Evolutionary conservation across 2,329 filamentous ascomycete species (phyloP).

Genomic region (Aspergillus spinulosporus): DNA sequence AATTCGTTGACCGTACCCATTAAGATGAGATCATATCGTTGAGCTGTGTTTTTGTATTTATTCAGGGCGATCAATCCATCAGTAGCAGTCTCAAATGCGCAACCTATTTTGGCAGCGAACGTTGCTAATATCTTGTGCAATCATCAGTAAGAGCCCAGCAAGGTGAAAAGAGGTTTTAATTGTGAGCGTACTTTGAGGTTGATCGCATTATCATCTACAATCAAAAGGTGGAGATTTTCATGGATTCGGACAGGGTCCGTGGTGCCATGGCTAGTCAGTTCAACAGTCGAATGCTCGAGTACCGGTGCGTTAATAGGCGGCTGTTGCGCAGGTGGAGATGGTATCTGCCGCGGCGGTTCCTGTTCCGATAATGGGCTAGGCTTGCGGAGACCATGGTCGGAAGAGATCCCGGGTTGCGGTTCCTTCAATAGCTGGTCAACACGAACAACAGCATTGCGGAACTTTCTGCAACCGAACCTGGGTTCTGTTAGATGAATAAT

Average conservation of each 20-base stretch:
- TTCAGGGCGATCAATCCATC: slow-evolving; percentile 43
- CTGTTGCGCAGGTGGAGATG: not conserved
- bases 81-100: slow-evolving; percentile 35
- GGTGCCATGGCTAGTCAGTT: not conserved
- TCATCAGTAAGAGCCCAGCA: not conserved
- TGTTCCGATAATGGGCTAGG: too few relatives aligned
- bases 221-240: slow-evolving; percentile 27
- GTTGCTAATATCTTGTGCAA: slow-evolving; percentile 34
- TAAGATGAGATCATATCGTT: slow-evolving; percentile 35
- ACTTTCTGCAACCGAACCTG: slow-evolving; percentile 16
- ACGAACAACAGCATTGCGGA: slow-evolving; percentile 6
- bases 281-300: not conserved
- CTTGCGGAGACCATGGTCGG: not conserved
- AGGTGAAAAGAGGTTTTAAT: too few relatives aligned
- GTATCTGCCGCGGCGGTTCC: not conserved
- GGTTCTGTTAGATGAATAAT: too few relatives aligned
- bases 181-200: slow-evolving; percentile 33
- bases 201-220: slow-evolving; percentile 45
- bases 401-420: not conserved
- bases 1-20: slow-evolving; percentile 26
- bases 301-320: not conserved
- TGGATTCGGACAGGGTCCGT: not conserved
- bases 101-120: slow-evolving; percentile 38
- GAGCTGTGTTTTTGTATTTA: slow-evolving; percentile 28
- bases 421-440: slow-evolving; percentile 5